Evolutionary conservation across 179 eudicot genomes (phyloP).

Genomic region (Vitellaria paradoxa): DNA sequence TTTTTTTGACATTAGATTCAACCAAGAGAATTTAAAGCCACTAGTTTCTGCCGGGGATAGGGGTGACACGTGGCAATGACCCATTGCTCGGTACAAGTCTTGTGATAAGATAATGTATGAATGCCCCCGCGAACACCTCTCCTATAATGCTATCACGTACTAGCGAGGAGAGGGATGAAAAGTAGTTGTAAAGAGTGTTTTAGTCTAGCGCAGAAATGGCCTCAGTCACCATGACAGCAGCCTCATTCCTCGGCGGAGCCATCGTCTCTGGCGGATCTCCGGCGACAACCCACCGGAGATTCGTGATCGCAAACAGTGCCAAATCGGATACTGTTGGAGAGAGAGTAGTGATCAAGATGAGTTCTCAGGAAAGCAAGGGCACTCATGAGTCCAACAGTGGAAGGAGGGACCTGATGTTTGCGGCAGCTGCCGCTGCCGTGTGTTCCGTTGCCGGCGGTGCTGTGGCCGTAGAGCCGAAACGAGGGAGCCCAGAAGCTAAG

Average conservation of each 20-base stretch:
- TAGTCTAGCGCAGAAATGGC: constrained; percentile 32
- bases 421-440: constrained; percentile 37
- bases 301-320: constrained; percentile 27
- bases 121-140: not conserved
- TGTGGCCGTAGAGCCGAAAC: constrained; percentile 45
- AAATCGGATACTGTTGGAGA: constrained; percentile 3
- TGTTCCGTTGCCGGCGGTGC: constrained; percentile 34
- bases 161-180: not conserved
- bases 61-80: constrained; percentile 8
- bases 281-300: constrained; percentile 23
- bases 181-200: not conserved
- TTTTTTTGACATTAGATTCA: no score
- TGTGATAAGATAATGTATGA: constrained; percentile 10
- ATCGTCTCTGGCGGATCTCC: constrained; percentile 12
- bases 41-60: not conserved
- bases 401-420: constrained; percentile 53
- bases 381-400: constrained; percentile 23
- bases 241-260: constrained; percentile 31
- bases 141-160: not conserved
- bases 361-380: constrained; percentile 10
- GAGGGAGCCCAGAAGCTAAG: constrained; percentile 47
- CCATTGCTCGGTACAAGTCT: not conserved
- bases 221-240: constrained; percentile 38
- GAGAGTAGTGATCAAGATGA: not conserved
- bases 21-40: not conserved